Base-by-base conservation (phyloP, 2,329 filamentous ascomycete species). In the Epicoccum sorghinum region DNA sequence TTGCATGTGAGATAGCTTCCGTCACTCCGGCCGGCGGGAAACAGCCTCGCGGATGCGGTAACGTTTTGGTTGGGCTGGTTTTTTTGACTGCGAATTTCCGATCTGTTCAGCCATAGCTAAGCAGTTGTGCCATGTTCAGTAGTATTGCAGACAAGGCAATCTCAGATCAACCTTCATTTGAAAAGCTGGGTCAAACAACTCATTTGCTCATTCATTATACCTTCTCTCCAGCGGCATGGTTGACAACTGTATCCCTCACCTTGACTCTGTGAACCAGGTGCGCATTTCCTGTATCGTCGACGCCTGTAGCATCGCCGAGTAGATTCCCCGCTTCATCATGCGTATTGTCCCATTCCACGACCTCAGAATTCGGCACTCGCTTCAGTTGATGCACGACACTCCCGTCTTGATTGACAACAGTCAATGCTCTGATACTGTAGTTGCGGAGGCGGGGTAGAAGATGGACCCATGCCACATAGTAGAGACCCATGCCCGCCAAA, bases 401-500 rank as follows among this genome's bases (percentile, higher is more conserved):
- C 4, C 69, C 69, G 52, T 69, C 66, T 4, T 67, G 63, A 30
- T 59, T 57, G 14, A 66, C 55, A 13, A 71, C 23, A 7, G 67
- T 68, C 55, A 69, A 61, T 1, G 68, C 61, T 25, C 68, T 60
- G 40, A 71, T 67, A 7, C 43, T 47, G 33, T 70, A 69, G 0
- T 65, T 57, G 4, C 60, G 55, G 23, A 62, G 46, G 30, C 57
- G 60, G 0, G 70, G 68, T 22, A 73, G 40, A 3, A 65, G 13
- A 29, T 65, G 61, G 7, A 72, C 64, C 70, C 70, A 73, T 1
- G 66, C 10, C 14, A 47, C 61, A 43, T 71, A 72, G 46, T 72
- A 72, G 7, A 59, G 1, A 6, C 39, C 63, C 52, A 63, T 64
- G 3, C 44, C 58, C 1, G 60, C 37, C 7, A 71, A 49, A 13